Evolutionary conservation across 179 eudicot genomes (phyloP).

Genomic region (Camellia oleifera): DNA sequence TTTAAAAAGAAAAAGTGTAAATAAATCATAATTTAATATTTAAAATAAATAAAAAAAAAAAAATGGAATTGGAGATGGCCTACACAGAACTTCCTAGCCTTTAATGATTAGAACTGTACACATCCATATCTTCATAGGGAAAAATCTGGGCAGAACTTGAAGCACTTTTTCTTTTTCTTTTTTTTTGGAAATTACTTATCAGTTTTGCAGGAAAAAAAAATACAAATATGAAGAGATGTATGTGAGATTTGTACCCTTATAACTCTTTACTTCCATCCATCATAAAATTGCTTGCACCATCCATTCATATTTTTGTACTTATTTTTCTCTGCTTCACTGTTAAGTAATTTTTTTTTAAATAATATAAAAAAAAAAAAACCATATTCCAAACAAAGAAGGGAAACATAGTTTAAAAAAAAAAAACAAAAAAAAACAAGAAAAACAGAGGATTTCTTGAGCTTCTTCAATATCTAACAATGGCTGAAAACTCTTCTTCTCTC

Average conservation of each 20-base stretch:
- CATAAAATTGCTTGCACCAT: too few species aligned
- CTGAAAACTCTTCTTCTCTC: constrained; percentile 63
- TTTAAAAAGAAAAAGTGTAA: too few species aligned
- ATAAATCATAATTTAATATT: too few species aligned
- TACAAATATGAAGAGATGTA: too few species aligned
- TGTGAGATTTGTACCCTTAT: too few species aligned
- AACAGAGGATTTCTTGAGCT: constrained; percentile 8
- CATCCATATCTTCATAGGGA: neutral
- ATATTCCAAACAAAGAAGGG: neutral
- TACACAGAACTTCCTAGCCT: too few species aligned
- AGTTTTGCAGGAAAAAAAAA: too few species aligned
- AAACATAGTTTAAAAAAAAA: neutral
- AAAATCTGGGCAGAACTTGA: neutral
- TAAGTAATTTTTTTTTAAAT: too few species aligned
- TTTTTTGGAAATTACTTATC: neutral
- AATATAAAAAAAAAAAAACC: too few species aligned
- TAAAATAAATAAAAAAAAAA: neutral
- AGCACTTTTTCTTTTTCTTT: neutral
- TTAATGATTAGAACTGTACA: neutral
- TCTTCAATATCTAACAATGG: constrained; percentile 7
- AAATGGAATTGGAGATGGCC: neutral
- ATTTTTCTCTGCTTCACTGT: too few species aligned
- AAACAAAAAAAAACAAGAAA: neutral
- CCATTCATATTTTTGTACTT: too few species aligned
- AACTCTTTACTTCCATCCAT: too few species aligned